Percentiles rank a stretch among this genome's conserved stretches.
phyloP scores from a whole-genome alignment of 2,329 filamentous ascomycete genomes.

The Alternaria postmessia region DNA sequence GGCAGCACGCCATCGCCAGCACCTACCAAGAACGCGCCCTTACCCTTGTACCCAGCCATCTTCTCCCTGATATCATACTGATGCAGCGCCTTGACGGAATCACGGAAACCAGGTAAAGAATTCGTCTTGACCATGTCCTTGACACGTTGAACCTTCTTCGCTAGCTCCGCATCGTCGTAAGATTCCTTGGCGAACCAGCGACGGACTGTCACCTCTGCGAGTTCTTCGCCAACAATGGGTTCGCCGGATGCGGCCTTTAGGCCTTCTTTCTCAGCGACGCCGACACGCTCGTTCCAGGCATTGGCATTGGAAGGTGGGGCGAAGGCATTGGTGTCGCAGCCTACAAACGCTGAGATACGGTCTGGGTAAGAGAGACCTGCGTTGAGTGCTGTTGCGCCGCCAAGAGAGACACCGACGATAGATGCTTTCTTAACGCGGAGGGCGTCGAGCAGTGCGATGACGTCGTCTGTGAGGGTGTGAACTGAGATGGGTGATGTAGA shows the following conservation, averaged over 20 bases:
- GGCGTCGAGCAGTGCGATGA: constrained; percentile 70
- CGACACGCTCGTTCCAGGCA: constrained; percentile 81
- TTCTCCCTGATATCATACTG: constrained; percentile 70
- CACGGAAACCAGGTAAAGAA: constrained; percentile 72
- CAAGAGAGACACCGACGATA: constrained; percentile 80
- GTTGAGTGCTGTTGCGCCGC: constrained; percentile 79
- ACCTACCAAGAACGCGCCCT: constrained; percentile 75
- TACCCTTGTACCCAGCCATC: constrained; percentile 64
- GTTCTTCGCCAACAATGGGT: constrained; percentile 65
- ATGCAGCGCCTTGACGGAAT: constrained; percentile 74
- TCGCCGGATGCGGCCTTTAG: constrained; percentile 52
- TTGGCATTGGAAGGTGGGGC: constrained; percentile 77
- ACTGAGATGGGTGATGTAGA: constrained; percentile 60
- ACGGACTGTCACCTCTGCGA: constrained; percentile 75
- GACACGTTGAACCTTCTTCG: constrained; percentile 66
- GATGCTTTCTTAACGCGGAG: constrained; percentile 72
- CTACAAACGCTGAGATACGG: constrained; percentile 68
- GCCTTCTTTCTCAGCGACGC: constrained; percentile 67
- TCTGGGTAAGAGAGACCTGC: constrained; percentile 72
- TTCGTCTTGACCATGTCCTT: constrained; percentile 75
- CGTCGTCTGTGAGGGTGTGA: constrained; percentile 72
- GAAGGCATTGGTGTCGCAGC: constrained; percentile 80
- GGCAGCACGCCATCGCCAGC: constrained; percentile 77
- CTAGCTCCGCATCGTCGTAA: constrained; percentile 62
- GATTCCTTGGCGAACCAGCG: constrained; percentile 74